phyloP scores from a whole-genome alignment of 2,329 filamentous ascomycete species.

The Ascochyta lentis region DNA sequence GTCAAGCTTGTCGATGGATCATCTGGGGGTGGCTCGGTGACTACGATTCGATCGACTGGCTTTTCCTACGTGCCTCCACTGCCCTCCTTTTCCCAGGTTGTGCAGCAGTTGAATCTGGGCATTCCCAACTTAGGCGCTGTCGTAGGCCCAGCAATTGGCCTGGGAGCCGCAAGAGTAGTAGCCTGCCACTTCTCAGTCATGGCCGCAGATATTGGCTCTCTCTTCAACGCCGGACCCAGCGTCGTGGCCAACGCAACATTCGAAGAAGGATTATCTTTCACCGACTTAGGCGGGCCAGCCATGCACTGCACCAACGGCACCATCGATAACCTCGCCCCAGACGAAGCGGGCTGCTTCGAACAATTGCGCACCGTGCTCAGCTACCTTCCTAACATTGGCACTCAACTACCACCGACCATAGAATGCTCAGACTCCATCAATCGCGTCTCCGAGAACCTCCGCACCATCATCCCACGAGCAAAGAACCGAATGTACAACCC shows the following conservation, averaged over 20 bases:
- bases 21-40: constrained; percentile 68
- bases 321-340: constrained; percentile 67
- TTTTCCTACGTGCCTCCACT: constrained; percentile 68
- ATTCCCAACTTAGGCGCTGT: constrained; percentile 71
- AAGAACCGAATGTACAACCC: constrained; percentile 68
- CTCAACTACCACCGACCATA: constrained; percentile 60
- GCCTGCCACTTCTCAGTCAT: constrained; percentile 71
- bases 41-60: constrained; percentile 62
- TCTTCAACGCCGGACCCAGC: constrained; percentile 70
- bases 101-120: constrained; percentile 66
- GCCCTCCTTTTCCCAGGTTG: constrained; percentile 59
- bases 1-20: constrained; percentile 70
- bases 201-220: constrained; percentile 66
- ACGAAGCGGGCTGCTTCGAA: constrained; percentile 67
- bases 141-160: constrained; percentile 67
- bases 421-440: constrained; percentile 57
- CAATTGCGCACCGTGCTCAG: constrained; percentile 64
- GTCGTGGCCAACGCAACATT: constrained; percentile 69
- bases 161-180: constrained; percentile 67
- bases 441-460: constrained; percentile 57
- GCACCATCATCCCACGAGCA: constrained; percentile 64
- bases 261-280: constrained; percentile 66
- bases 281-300: constrained; percentile 65
- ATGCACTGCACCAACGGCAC: constrained; percentile 71
- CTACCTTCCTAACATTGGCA: constrained; percentile 66